Conservation (phyloP, 768 basidiomycete genomes). For the Arthromyces matolae region DNA sequence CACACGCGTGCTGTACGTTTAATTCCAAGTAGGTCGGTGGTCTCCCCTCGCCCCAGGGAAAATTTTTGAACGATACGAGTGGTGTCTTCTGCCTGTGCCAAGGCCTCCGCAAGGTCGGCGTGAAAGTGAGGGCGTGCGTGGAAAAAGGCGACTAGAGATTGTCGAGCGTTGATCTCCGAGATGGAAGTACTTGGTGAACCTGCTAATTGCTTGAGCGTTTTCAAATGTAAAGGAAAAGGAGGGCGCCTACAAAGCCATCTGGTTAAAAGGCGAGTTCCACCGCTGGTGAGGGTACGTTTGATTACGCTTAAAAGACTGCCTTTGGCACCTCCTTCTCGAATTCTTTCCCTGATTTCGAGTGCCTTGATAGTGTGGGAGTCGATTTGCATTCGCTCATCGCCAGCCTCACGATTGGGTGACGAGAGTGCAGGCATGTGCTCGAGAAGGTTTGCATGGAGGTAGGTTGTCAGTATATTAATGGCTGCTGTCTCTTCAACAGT, state of each 20-base stretch:
- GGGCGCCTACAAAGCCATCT: slow-evolving; percentile 70
- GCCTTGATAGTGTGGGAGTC: slow-evolving; percentile 86
- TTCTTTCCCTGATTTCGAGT: slow-evolving; percentile 78
- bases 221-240: slow-evolving; percentile 18
- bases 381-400: slow-evolving; percentile 72
- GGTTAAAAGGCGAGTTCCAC: slow-evolving; percentile 71
- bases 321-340: slow-evolving; percentile 64
- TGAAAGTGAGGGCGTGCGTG: slow-evolving; percentile 56
- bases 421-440: slow-evolving; percentile 73
- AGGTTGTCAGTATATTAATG: slow-evolving; percentile 58
- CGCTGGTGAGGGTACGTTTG: slow-evolving; percentile 72
- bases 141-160: slow-evolving; percentile 76
- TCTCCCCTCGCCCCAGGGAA: slow-evolving; percentile 61
- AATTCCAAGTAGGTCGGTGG: slow-evolving; percentile 62
- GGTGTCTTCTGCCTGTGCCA: slow-evolving; percentile 64
- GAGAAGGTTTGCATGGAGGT: slow-evolving; percentile 63
- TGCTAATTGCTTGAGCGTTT: slow-evolving; percentile 26
- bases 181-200: slow-evolving; percentile 82
- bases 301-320: slow-evolving; percentile 75
- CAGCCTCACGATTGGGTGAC: slow-evolving; percentile 53
- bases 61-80: slow-evolving; percentile 78
- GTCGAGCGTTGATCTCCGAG: slow-evolving; percentile 66
- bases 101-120: slow-evolving; percentile 52
- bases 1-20: slow-evolving; percentile 60
- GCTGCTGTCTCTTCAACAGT: slow-evolving; percentile 48